Evolutionary conservation across 805 yeast species (phyloP), one percentile per base, ranked within the genome.

Genomic region (Ascoidea asiatica): DNA sequence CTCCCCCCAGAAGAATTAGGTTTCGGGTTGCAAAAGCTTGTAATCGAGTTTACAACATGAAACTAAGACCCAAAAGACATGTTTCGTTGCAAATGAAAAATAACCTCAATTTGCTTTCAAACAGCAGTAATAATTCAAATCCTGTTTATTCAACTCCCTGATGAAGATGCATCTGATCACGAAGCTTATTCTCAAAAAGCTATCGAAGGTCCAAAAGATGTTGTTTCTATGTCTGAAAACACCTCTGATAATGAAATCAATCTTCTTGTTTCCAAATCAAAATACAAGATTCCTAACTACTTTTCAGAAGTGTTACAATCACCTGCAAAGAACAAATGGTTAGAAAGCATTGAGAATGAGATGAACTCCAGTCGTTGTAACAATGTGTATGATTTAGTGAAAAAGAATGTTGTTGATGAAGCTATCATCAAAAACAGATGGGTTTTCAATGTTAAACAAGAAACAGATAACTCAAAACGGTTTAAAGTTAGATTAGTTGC

Each of bases 401-500:
- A 6, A 7, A 23, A 11, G 11, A 23, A 23, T 23, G 6, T 23
- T 23, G 33, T 7, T 23, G 33, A 23, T 23, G 33, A 23, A 7
- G 11, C 6, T 7, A 7, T 11, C 11, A 7, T 23, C 6, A 23
- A 23, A 23, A 23, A 11, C 6, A 23, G 33, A 19, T 44, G 47
- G 43, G 44, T 47, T 3, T 47, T 40, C 19, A 40, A 11, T n/a
- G 48, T 46, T 13, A 46, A 46, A 39, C 36, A 44, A 19, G 45
- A 42, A 38, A 19, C 13, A 4, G 40, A 42, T 43, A 37, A 39
- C 29, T 11, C 21, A 5, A 42, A 44, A 38, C 22, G 42, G 11
- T 47, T 44, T 36, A 44, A 47, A 35, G 45, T 42, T 7, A 18
- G 46, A 18, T 38, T 47, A 36, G 46, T 40, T 15, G 50, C 50